Evolutionary conservation across 2,329 filamentous ascomycete species (phyloP).

Genomic region (Botrytis fragariae): DNA sequence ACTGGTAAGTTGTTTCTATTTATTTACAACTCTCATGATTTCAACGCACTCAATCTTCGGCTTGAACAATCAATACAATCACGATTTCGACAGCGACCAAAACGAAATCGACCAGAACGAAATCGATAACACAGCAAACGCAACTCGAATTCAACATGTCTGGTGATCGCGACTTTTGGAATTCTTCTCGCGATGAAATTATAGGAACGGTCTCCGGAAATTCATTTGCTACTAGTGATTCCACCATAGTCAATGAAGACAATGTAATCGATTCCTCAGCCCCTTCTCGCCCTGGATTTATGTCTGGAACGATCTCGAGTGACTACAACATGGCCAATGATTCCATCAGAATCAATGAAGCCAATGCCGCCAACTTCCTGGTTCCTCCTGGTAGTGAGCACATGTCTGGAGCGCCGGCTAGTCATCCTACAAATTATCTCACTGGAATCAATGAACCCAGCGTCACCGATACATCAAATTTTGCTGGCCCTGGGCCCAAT

Average conservation of each 20-base stretch:
- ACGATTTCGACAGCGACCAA: background rate
- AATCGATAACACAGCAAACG: background rate
- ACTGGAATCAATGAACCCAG: background rate
- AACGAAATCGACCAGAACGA: background rate
- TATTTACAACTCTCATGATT: background rate
- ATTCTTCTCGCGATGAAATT: background rate
- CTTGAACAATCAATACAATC: background rate
- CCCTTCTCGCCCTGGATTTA: background rate
- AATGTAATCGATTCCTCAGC: background rate
- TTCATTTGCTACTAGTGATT: background rate
- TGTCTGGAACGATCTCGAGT: background rate
- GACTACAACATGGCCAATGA: background rate
- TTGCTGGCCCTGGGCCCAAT: background rate
- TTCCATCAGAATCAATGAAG: background rate
- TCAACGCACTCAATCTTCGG: background rate
- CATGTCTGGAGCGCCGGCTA: background rate
- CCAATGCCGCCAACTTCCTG: background rate
- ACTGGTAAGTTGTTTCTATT: conserved; percentile 32
- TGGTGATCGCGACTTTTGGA: background rate
- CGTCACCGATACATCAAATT: background rate
- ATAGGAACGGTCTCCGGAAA: background rate
- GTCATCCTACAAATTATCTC: background rate
- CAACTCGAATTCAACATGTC: background rate
- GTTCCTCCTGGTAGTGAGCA: background rate
- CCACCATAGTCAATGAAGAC: background rate